phyloP scores from a whole-genome alignment of 352 stramenopile species.

The Phytophthora idaei region DNA sequence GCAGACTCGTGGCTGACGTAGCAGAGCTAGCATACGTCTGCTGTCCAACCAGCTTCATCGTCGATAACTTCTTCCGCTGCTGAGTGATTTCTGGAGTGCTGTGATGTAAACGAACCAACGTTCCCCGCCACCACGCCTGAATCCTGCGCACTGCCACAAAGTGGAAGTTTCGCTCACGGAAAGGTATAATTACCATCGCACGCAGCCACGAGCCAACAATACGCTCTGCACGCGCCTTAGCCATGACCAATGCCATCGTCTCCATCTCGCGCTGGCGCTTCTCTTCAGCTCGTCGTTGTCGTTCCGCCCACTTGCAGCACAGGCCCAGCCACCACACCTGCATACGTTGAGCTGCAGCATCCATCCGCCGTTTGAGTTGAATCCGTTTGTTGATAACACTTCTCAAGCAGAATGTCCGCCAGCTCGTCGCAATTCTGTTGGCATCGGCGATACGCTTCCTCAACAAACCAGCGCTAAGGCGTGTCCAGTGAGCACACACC shows the following conservation, averaged over 20 bases:
- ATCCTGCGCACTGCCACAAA: slow-evolving; percentile 39
- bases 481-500: slow-evolving; percentile 40
- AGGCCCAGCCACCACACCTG: slow-evolving; percentile 55
- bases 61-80: slow-evolving; percentile 62
- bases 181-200: slow-evolving; percentile 31
- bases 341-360: slow-evolving; percentile 27
- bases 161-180: slow-evolving; percentile 31
- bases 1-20: slow-evolving; percentile 9
- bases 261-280: slow-evolving; percentile 34
- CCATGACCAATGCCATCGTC: slow-evolving; percentile 29
- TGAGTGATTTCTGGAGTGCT: slow-evolving; percentile 42
- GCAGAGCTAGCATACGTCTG: neutral
- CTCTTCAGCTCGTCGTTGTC: slow-evolving; percentile 27
- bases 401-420: slow-evolving; percentile 37
- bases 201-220: slow-evolving; percentile 38
- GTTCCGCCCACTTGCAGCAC: slow-evolving; percentile 44
- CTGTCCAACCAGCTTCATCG: slow-evolving; percentile 53
- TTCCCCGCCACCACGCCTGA: slow-evolving; percentile 79
- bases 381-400: slow-evolving; percentile 32
- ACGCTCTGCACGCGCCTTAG: slow-evolving; percentile 27
- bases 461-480: slow-evolving; percentile 34
- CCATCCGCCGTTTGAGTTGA: slow-evolving; percentile 17
- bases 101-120: slow-evolving; percentile 58
- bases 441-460: slow-evolving; percentile 29
- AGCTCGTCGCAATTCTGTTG: slow-evolving; percentile 42